These are phyloP conservation scores for Collybia nuda DNA, from an alignment of 768 basidiomycete genomes.

Conservation along the genomic window DNA sequence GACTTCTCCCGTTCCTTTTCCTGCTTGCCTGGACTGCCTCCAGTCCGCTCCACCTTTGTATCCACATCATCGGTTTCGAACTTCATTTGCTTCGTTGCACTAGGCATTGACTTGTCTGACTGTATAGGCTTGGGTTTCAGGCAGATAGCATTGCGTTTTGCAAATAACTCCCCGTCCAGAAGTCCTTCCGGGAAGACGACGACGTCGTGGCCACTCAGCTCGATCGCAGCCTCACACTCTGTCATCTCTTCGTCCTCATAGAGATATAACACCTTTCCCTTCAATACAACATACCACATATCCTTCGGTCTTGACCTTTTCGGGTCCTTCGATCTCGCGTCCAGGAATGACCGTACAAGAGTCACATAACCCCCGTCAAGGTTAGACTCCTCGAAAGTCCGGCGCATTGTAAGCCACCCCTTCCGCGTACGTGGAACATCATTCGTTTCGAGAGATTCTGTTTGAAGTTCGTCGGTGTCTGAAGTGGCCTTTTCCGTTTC, in stretches of 20 bases:
- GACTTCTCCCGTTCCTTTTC: conserved; percentile 37
- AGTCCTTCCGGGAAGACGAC: conserved; percentile 72
- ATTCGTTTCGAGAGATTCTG: conserved; percentile 32
- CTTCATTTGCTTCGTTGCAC: conserved; percentile 53
- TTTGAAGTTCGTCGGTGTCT: conserved; percentile 24
- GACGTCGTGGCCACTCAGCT: conserved; percentile 78
- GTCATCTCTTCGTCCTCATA: conserved; percentile 92
- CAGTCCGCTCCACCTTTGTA: conserved; percentile 25
- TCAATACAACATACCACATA: conserved; percentile 90
- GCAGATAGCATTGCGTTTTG: conserved; percentile 87
- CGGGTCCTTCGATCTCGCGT: conserved; percentile 82
- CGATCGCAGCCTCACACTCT: conserved; percentile 90
- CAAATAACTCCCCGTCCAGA: conserved; percentile 86
- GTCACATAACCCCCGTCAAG: conserved; percentile 73
- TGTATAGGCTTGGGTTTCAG: conserved; percentile 50
- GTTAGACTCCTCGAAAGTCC: conserved; percentile 68
- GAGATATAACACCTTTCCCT: conserved; percentile 87
- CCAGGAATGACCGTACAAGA: conserved; percentile 78
- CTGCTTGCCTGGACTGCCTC: conserved; percentile 23
- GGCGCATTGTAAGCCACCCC: conserved; percentile 82
- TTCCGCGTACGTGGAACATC: conserved; percentile 68
- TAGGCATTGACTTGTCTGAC: conserved; percentile 40
- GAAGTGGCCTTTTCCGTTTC: conserved; percentile 26
- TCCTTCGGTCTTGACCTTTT: conserved; percentile 85
- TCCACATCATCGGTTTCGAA: conserved; percentile 32